phyloP scores from a whole-genome alignment of 352 stramenopile genomes.

The Phytophthora pinifolia region DNA sequence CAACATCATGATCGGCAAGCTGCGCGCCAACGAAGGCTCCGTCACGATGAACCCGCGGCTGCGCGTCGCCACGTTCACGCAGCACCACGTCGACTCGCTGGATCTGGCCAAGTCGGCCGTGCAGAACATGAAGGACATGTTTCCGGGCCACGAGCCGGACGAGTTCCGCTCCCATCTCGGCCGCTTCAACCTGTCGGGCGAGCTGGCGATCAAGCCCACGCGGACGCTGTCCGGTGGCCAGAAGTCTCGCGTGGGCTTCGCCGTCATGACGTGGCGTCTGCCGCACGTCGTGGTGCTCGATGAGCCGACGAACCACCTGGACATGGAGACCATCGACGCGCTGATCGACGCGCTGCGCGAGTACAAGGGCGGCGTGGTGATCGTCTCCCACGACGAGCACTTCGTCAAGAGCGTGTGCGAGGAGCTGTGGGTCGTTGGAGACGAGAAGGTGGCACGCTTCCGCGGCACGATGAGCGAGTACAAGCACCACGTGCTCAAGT shows the following conservation, averaged over 20 bases:
- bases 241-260: conserved; percentile 94
- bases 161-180: conserved; percentile 95
- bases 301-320: conserved; percentile 97
- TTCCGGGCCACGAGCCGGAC: conserved; percentile 77
- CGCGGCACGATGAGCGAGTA: conserved; percentile 81
- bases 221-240: conserved; percentile 95
- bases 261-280: conserved; percentile 93
- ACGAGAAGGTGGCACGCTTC: conserved; percentile 78
- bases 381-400: conserved; percentile 98
- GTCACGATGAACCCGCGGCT: conserved; percentile 91
- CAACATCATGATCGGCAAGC: conserved; percentile 96
- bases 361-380: conserved; percentile 96
- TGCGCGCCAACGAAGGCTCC: conserved; percentile 83
- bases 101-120: conserved; percentile 90
- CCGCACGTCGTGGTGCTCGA: conserved; percentile 97
- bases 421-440: conserved; percentile 92
- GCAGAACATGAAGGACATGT: conserved; percentile 91
- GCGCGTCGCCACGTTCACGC: conserved; percentile 95
- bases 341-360: conserved; percentile 95
- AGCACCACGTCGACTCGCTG: conserved; percentile 96
- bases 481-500: conserved; percentile 75
- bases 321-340: conserved; percentile 91
- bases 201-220: conserved; percentile 94
- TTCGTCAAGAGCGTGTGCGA: conserved; percentile 96
- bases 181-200: conserved; percentile 96